Base-by-base conservation (phyloP, 192 early-diverging fungal species). In the Allomyces macrogynus region DNA sequence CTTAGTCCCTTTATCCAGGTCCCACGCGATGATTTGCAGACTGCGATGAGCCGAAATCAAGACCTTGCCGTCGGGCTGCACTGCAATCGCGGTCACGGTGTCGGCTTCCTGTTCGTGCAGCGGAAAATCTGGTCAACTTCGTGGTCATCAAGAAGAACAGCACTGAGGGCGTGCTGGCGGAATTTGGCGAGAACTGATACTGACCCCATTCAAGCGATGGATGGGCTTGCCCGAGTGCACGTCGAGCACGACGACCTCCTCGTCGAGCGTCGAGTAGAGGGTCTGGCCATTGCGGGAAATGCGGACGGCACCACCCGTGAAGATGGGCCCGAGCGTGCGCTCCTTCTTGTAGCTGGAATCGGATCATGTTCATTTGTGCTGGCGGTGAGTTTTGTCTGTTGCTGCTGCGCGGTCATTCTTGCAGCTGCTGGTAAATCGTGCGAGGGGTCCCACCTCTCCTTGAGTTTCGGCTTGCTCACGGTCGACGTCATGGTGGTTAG, bases 261-360 rank as follows among this genome's bases (percentile, higher is more conserved):
- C 91, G 43, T 84, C 89, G 65, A 87, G 74, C 14, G 89, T 83
- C 8, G 93, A 85, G 63, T 89, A 81, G 44, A 96, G 73, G 63
- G 67, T 77, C 62, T 76, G 70, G 67, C 85, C 87, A 67, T 90
- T 85, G 24, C 75, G 61, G 61, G 84, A 77, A 43, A 87, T 72
- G 62, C 69, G 82, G 43, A 85, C 86, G 67, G 90, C 84, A 23
- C 93, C 93, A 65, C 93, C 93, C 20, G 90, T 91, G 70, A 91
- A 96, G 43, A 93, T 83, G 16, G 89, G 87, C 72, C 92, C 89
- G 70, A 93, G 89, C 16, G 86, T 85, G 73, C 79, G 79, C 62
- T 81, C 76, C 49, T 80, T 78, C 62, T 86, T 84, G 80, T 85
- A 88, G 73, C 89, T 90, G 23, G n/a, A 24, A n/a, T 12, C 32